phyloP scores from a whole-genome alignment of 2,329 filamentous ascomycete genomes.

The Fusarium euwallaceae region DNA sequence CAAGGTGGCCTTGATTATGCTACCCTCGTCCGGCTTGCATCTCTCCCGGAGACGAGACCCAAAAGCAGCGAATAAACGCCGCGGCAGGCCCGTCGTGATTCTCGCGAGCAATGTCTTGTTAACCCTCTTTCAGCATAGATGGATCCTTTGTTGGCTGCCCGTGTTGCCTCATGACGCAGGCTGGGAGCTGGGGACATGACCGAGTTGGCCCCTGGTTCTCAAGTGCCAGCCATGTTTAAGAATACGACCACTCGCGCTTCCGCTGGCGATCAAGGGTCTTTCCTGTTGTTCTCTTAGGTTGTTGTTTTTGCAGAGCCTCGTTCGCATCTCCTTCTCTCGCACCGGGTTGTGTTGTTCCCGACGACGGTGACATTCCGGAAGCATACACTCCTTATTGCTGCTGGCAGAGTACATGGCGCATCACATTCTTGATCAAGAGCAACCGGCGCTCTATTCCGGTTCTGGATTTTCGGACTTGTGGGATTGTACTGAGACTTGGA shows the following conservation, averaged over 20 bases:
- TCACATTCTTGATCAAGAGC: slow-evolving; percentile 16
- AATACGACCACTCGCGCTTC: slow-evolving; percentile 31
- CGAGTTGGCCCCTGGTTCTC: slow-evolving; percentile 14
- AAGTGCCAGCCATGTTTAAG: slow-evolving; percentile 34
- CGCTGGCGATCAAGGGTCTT: slow-evolving; percentile 3
- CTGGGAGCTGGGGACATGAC: slow-evolving; percentile 25
- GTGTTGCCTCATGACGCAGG: slow-evolving; percentile 34
- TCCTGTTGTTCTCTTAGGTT: slow-evolving; percentile 6
- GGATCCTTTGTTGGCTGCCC: slow-evolving; percentile 28
- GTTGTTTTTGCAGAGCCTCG: neutral
- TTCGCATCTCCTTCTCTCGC: neutral
- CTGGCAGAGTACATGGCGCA: slow-evolving; percentile 35
- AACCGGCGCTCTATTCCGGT: slow-evolving; percentile 16
- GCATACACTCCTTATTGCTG: slow-evolving; percentile 1
- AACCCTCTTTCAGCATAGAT: slow-evolving; percentile 38
- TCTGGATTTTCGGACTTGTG: slow-evolving; percentile 16
- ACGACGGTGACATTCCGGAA: slow-evolving; percentile 1
- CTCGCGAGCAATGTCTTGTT: slow-evolving; percentile 26
- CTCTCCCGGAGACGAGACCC: slow-evolving; percentile 28
- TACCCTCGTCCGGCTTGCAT: slow-evolving; percentile 19
- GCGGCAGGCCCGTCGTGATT: slow-evolving; percentile 21
- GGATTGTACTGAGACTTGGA: slow-evolving; percentile 9
- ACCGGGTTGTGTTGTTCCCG: neutral
- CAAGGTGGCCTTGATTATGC: slow-evolving; percentile 23
- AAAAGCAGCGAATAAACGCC: slow-evolving; percentile 39